A percentile compares a stretch with the other conserved stretches of the same genome.
phyloP scores from a whole-genome alignment of 2,329 filamentous ascomycete genomes.

The Fusarium sp. region DNA sequence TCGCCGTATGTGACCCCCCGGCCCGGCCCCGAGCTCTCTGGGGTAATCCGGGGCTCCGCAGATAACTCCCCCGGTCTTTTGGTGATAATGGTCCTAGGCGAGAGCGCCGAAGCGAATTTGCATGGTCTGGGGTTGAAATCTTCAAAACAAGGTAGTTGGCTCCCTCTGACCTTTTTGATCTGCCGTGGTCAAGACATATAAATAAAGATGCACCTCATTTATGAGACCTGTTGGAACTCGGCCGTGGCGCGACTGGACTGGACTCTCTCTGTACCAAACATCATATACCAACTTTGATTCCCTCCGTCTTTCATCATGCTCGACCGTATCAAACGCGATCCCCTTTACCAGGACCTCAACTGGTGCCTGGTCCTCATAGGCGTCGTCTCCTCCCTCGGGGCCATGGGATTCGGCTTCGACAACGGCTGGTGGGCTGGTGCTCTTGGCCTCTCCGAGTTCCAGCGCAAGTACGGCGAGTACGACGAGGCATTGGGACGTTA shows the following conservation, averaged over 20 bases:
- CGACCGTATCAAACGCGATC: not conserved
- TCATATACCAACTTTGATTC: not conserved
- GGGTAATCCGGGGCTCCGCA: not conserved
- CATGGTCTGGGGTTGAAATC: no score
- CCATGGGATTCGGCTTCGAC: not conserved
- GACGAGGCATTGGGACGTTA: not conserved
- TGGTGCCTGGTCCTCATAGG: not conserved
- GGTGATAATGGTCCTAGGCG: no score
- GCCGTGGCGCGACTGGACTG: not conserved
- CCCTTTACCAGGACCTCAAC: not conserved
- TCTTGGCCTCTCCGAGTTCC: not conserved
- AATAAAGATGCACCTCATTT: no score
- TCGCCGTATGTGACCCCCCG: not conserved
- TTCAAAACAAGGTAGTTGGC: not conserved
- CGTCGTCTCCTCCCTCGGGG: not conserved
- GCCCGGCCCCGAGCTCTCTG: not conserved
- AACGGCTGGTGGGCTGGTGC: not conserved
- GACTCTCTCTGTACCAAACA: not conserved
- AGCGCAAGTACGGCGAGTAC: not conserved
- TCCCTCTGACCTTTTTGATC: not conserved
- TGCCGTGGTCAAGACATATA: not conserved
- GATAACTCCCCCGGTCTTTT: no score
- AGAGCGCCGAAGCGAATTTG: no score
- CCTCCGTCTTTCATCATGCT: not conserved
- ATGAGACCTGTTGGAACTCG: no score